phyloP scores from a whole-genome alignment of 768 basidiomycete genomes.

The Candolleomyces aberdarensis region DNA sequence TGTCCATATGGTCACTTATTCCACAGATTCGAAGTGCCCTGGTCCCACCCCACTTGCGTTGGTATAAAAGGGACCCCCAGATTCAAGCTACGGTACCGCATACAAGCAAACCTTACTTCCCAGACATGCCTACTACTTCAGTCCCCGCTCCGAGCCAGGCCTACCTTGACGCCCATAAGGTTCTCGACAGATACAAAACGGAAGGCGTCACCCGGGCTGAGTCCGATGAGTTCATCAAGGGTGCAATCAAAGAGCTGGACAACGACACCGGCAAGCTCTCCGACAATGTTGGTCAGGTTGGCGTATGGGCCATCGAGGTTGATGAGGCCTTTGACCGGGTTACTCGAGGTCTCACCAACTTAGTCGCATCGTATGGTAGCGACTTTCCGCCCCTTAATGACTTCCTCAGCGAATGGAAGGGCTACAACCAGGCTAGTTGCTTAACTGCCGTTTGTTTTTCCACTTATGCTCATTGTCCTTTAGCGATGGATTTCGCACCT shows the following conservation, averaged over 20 bases:
- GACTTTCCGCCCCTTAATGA: background rate
- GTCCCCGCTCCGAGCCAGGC: too few relatives aligned
- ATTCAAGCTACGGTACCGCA: too few relatives aligned
- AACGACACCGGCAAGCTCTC: background rate
- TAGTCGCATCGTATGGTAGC: background rate
- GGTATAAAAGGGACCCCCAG: too few relatives aligned
- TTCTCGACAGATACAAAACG: background rate
- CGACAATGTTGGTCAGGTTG: background rate
- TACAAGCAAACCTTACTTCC: too few relatives aligned
- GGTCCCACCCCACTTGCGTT: too few relatives aligned
- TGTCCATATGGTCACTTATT: too few relatives aligned
- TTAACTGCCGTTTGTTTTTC: background rate
- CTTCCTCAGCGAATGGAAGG: background rate
- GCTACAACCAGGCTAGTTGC: background rate
- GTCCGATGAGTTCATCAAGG: background rate
- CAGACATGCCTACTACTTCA: too few relatives aligned
- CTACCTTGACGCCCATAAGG: background rate
- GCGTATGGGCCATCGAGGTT: background rate
- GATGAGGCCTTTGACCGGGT: background rate
- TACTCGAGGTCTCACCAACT: background rate
- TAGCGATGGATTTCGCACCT: background rate
- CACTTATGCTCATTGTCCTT: background rate
- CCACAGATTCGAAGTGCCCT: too few relatives aligned
- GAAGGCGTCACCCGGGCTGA: background rate
- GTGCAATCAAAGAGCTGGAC: background rate